These are phyloP conservation scores for Diutina ranongensis DNA, from an alignment of 1,139 yeast genomes.

Conservation along the genomic window DNA sequence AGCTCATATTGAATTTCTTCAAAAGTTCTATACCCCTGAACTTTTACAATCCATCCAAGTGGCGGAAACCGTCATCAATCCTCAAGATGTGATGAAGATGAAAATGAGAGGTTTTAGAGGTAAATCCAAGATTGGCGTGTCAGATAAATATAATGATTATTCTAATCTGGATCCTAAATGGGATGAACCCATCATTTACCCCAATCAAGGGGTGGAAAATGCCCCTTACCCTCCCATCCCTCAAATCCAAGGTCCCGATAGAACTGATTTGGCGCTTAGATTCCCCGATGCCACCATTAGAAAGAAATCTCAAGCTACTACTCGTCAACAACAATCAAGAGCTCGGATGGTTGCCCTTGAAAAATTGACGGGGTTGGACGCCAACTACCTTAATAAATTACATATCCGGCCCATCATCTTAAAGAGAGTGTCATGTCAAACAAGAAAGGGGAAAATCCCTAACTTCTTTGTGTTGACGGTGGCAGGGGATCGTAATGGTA, in stretches of 20 bases:
- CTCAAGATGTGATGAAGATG: conserved; percentile 31
- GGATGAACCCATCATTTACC: conserved; percentile 36
- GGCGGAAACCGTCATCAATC: conserved; percentile 66
- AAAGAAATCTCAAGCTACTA: background rate
- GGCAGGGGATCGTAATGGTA: conserved; percentile 89
- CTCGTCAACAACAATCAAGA: too few species aligned
- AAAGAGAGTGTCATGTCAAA: conserved; percentile 85
- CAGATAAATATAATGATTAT: conserved; percentile 18
- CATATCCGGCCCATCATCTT: conserved; percentile 56
- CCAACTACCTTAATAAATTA: conserved; percentile 50
- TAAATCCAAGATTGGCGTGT: conserved; percentile 24
- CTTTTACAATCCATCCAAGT: conserved; percentile 69
- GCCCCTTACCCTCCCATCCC: conserved; percentile 36
- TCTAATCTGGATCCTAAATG: conserved; percentile 30
- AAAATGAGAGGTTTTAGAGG: conserved; percentile 22
- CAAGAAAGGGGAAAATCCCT: conserved; percentile 86
- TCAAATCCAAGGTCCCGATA: conserved; percentile 28
- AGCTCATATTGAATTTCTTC: conserved; percentile 29
- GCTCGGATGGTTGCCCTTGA: conserved; percentile 52
- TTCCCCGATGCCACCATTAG: conserved; percentile 11
- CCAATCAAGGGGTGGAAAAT: conserved; percentile 28
- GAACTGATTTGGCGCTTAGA: conserved; percentile 28
- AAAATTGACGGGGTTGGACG: conserved; percentile 65
- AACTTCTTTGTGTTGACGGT: conserved; percentile 79
- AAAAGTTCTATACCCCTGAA: conserved; percentile 66